phyloP scores from a whole-genome alignment of 305 asterid genomes.

The Fraxinus sp. region DNA sequence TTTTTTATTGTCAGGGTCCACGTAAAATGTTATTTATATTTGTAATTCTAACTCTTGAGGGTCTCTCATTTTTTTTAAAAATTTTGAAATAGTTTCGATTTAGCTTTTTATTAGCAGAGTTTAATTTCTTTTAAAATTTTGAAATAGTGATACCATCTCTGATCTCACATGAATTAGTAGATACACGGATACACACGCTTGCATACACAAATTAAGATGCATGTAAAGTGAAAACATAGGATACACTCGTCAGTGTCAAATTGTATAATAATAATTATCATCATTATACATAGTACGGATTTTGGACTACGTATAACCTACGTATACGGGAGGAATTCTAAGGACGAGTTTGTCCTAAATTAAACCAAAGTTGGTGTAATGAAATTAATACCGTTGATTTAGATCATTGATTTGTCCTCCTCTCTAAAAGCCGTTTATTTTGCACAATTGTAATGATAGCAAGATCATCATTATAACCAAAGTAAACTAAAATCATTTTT shows the following conservation, averaged over 20 bases:
- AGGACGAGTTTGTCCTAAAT: not conserved
- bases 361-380: not conserved
- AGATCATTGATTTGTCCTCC: not conserved
- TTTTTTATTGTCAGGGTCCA: not conserved
- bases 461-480: not conserved
- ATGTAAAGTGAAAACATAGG: not conserved
- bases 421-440: not conserved
- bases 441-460: not conserved
- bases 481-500: not conserved
- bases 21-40: not conserved
- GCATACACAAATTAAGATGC: not conserved
- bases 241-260: not conserved
- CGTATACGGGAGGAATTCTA: not conserved
- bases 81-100: not conserved
- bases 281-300: not conserved
- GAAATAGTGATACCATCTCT: not conserved
- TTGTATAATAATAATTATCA: not conserved
- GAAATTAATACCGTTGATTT: not conserved
- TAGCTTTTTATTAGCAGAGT: not conserved
- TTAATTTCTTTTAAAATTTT: no score
- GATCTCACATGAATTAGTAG: not conserved
- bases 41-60: not conserved
- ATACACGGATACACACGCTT: not conserved
- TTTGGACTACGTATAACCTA: not conserved
- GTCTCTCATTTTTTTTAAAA: not conserved